Base-by-base conservation (phyloP, 2,329 filamentous ascomycete species). In the Fusarium transvaalense region DNA sequence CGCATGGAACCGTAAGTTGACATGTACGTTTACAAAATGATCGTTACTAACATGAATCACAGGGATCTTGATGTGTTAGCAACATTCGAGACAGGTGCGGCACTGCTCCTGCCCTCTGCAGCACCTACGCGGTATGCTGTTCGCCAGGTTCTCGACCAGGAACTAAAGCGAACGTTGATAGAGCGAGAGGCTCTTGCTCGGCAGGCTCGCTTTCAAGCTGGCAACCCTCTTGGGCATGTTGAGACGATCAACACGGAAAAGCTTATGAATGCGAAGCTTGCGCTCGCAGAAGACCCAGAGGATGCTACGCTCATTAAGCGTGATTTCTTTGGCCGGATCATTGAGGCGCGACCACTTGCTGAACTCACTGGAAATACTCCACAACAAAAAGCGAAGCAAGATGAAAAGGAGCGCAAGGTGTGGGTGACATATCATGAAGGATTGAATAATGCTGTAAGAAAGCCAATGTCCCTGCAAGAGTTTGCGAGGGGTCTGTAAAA, bases 341-440 rank as follows among this genome's bases (percentile, higher is more conserved):
- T 97, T 43, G 83, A 82, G 51, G 79, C 77, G 7, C 72, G 74
- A 23, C 77, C 78, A 31, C 64, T 82, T 32, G 76, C 76, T 8
- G 81, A 83, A 53, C 76, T 80, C 10, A 83, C 84, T 42, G 81
- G 77, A 13, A 81, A 81, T 57, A 76, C 62, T 15, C 66, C 59
- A 46, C 76, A 74, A 37, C 77, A 71, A 64, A 73, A 72, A 61
- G 78, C 74, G 38, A 77, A 39, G 27, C 56, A 46, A 19, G 55
- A 79, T 42, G 79, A 82, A 57, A 85, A 85, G 47, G 85, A 83
- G 50, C 87, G 74, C 12, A 84, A 90, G 72, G 91, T 94, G 6
- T 97, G 94, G 94, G 89, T 97, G 41, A 95, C 89, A 67, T 97
- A 90, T 78, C 90, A 97, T 74, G 94, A 97, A 81, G 94, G 94